These are phyloP conservation scores for Nevesoporus exiguus DNA, from an alignment of 768 basidiomycete genomes.

Conservation along the genomic window DNA sequence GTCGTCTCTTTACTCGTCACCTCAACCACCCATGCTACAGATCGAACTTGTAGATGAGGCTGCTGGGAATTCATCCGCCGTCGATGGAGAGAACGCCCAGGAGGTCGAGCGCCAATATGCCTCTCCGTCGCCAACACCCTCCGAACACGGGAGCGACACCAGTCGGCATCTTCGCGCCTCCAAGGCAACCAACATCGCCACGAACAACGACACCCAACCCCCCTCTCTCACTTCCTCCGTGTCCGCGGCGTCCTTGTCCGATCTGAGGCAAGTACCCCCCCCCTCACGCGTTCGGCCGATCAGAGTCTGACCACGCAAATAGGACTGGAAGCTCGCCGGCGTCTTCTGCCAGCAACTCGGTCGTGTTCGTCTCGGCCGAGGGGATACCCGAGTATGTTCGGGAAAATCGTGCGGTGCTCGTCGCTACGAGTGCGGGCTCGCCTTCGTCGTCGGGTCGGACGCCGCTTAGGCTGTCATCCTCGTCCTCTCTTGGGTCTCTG, in stretches of 20 bases:
- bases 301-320: neutral
- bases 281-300: neutral
- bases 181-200: neutral
- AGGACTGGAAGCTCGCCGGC: constrained; percentile 7
- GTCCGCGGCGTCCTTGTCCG: constrained; percentile 11
- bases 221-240: constrained; percentile 13
- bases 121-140: constrained; percentile 26
- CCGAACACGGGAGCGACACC: constrained; percentile 25
- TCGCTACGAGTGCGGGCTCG: constrained; percentile 29
- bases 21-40: neutral
- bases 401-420: constrained; percentile 30
- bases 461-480: constrained; percentile 20
- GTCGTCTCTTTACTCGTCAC: neutral
- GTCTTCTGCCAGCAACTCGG: constrained; percentile 20
- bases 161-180: constrained; percentile 2
- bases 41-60: neutral
- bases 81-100: neutral
- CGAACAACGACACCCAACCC: constrained; percentile 4
- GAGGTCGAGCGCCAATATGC: neutral
- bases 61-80: neutral
- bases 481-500: constrained; percentile 25
- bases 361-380: constrained; percentile 31
- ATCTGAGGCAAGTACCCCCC: constrained; percentile 12
- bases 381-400: constrained; percentile 30
- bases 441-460: constrained; percentile 20